Conservation (phyloP, 176 grass and related monocot species). For the Oryza australiensis region DNA sequence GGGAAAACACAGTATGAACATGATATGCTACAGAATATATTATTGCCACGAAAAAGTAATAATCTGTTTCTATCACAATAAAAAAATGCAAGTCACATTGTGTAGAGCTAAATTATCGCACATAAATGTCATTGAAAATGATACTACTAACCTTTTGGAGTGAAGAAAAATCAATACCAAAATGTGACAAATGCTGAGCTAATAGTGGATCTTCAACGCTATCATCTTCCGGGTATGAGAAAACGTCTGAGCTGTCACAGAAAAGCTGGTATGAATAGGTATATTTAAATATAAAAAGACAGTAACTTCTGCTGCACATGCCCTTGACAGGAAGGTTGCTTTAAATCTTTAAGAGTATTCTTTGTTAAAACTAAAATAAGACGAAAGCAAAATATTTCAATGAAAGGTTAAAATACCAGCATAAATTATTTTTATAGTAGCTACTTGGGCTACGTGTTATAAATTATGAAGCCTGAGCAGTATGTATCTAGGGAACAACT, state of each 20-base stretch:
- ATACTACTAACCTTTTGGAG: slow-evolving; percentile 81
- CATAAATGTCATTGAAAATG: neutral
- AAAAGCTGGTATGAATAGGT: slow-evolving; percentile 46
- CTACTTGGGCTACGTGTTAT: neutral
- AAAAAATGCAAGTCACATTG: neutral
- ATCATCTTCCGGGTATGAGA: slow-evolving; percentile 97
- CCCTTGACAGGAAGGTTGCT: slow-evolving; percentile 15
- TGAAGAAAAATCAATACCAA: slow-evolving; percentile 98
- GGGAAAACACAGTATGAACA: neutral
- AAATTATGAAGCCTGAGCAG: neutral
- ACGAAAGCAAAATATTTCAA: neutral
- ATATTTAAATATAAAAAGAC: slow-evolving; percentile 12
- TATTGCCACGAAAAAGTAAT: neutral
- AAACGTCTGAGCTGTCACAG: slow-evolving; percentile 95
- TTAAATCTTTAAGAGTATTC: neutral
- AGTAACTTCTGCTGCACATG: neutral
- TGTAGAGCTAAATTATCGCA: neutral
- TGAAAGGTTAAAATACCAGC: neutral
- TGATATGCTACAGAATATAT: neutral
- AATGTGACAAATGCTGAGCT: slow-evolving; percentile 95
- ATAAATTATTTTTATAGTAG: neutral
- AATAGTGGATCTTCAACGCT: slow-evolving; percentile 91
- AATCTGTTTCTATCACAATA: neutral
- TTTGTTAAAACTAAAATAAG: neutral
- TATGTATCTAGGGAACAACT: neutral